These are phyloP conservation scores for Carallia pectinifolia DNA, from an alignment of 345 rosid species.

Conservation along the genomic window DNA sequence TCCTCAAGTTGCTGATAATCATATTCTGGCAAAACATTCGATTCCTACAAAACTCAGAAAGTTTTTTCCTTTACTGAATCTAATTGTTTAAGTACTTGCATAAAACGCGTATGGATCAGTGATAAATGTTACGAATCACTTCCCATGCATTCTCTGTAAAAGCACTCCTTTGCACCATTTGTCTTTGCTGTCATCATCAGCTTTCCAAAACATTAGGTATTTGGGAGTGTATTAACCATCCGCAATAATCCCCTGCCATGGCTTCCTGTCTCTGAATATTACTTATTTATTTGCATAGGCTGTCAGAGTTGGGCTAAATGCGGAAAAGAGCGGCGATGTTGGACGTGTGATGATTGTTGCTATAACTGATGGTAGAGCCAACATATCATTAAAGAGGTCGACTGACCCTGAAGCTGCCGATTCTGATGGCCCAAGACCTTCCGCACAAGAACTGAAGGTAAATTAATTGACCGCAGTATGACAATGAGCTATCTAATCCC, in stretches of 20 bases:
- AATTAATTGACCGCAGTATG: background rate
- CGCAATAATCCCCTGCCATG: background rate
- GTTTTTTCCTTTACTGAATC: background rate
- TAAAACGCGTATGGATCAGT: background rate
- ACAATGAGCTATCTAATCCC: background rate
- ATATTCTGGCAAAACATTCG: background rate
- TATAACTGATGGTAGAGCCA: slow-evolving; percentile 93
- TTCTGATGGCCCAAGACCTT: slow-evolving; percentile 79
- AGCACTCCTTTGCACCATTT: background rate
- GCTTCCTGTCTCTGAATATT: slow-evolving; percentile 13
- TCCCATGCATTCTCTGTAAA: background rate
- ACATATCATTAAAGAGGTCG: slow-evolving; percentile 85
- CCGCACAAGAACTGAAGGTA: slow-evolving; percentile 89
- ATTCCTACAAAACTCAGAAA: too few species aligned
- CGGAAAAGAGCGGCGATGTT: slow-evolving; percentile 97
- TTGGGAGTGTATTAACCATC: too few species aligned
- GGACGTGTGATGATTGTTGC: slow-evolving; percentile 96
- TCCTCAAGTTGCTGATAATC: background rate
- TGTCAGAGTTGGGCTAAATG: slow-evolving; percentile 90
- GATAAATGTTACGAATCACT: background rate
- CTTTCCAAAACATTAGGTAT: background rate
- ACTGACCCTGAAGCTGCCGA: slow-evolving; percentile 73
- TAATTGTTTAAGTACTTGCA: background rate
- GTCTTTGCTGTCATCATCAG: background rate
- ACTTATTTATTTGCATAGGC: slow-evolving; percentile 44